A percentile compares a stretch with the other conserved stretches of the same genome.
These are phyloP conservation scores for Ocimum tenuiflorum DNA, from an alignment of 257 asterid species.

Conservation along the genomic window DNA sequence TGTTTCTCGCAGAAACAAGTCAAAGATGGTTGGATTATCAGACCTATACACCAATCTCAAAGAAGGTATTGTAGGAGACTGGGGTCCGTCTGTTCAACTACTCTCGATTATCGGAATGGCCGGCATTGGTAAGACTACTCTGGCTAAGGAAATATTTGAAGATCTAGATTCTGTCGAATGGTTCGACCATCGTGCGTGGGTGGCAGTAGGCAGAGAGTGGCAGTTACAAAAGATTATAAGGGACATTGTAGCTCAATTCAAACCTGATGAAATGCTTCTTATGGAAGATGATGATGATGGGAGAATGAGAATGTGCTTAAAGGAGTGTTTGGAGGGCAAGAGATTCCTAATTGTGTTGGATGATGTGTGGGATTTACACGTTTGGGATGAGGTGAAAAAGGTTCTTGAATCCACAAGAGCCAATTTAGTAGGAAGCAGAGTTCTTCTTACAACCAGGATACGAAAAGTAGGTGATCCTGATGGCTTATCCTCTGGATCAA, in stretches of 20 bases:
- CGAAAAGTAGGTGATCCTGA: neutral
- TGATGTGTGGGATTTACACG: slow-evolving; percentile 28
- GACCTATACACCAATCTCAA: neutral
- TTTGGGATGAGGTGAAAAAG: neutral
- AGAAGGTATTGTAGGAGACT: neutral
- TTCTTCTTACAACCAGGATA: slow-evolving; percentile 26
- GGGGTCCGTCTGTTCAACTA: neutral
- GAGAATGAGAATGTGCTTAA: neutral
- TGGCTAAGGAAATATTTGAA: neutral
- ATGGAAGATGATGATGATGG: neutral
- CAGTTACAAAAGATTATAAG: neutral
- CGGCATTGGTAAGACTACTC: slow-evolving; percentile 5
- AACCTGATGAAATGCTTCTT: neutral
- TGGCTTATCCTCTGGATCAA: neutral
- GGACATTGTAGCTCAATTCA: neutral
- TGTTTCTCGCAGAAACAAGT: no score
- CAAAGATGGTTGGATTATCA: neutral
- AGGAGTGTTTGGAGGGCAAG: slow-evolving; percentile 10
- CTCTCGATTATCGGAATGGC: slow-evolving; percentile 4
- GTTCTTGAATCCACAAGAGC: neutral
- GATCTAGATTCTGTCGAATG: neutral
- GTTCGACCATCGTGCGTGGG: slow-evolving; percentile 5
- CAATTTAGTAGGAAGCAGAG: slow-evolving; percentile 13
- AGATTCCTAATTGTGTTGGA: slow-evolving; percentile 36
- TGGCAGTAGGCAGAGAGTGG: slow-evolving; percentile 3